Conservation (phyloP, 805 yeast genomes). For the Peterozyma toletana region DNA sequence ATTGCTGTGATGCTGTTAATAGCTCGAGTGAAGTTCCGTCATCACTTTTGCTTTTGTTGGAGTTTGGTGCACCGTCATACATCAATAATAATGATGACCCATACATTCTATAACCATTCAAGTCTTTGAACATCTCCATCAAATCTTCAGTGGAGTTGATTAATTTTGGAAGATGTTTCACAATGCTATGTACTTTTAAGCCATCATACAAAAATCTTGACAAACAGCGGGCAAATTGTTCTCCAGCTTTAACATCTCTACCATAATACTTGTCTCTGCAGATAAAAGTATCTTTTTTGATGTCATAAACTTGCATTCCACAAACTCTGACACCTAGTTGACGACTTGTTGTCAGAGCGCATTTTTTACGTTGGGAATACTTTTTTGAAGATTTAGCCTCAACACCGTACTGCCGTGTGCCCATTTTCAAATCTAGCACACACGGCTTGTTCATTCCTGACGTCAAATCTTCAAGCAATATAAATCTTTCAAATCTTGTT, state of each 20-base stretch:
- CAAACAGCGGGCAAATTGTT: conserved; percentile 69
- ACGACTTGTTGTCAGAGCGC: conserved; percentile 74
- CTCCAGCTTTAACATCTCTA: conserved; percentile 61
- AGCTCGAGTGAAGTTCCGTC: conserved; percentile 1
- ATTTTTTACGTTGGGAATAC: conserved; percentile 73
- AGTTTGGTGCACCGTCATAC: conserved; percentile 51
- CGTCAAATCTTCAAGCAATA: conserved; percentile 85
- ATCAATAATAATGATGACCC: conserved; percentile 85
- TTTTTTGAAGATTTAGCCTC: conserved; percentile 73
- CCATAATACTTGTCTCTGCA: conserved; percentile 92
- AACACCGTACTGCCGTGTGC: conserved; percentile 97
- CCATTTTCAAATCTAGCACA: conserved; percentile 94
- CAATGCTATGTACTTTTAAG: conserved; percentile 42
- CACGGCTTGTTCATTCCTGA: conserved; percentile 78
- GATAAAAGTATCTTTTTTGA: conserved; percentile 35
- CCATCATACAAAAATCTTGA: conserved; percentile 82
- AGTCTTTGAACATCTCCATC: conserved; percentile 40
- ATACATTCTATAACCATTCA: conserved; percentile 78
- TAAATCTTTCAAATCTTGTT: conserved; percentile 70
- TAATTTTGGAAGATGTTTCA: conserved; percentile 60
- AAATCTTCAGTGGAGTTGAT: conserved; percentile 55
- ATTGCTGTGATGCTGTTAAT: neutral
- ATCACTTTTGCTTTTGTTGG: conserved; percentile 6
- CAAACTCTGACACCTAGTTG: conserved; percentile 86
- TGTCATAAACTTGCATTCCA: conserved; percentile 86